Conservation (phyloP, 176 grass and related monocot genomes). For the Panicum miliaceum region DNA sequence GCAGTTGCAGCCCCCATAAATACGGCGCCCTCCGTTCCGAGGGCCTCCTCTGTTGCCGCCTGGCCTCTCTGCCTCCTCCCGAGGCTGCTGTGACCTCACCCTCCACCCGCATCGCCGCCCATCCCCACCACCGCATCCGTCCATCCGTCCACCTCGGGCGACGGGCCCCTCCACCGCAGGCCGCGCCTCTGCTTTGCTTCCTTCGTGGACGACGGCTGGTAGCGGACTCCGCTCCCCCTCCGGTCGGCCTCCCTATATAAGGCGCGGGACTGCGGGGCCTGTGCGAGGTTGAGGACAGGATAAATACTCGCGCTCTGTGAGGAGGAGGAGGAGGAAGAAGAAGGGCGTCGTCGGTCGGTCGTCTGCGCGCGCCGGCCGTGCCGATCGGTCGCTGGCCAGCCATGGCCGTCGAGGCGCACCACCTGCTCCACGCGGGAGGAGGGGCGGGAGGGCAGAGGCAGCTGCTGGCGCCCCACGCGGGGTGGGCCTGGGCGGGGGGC, state of each 20-base stretch:
- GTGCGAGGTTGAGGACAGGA: neutral
- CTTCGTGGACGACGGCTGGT: neutral
- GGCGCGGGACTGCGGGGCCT: neutral
- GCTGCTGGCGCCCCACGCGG: neutral
- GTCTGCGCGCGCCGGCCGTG: neutral
- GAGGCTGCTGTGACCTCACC: slow-evolving; percentile 12
- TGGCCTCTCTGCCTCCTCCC: neutral
- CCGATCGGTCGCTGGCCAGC: neutral
- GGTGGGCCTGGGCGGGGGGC: neutral
- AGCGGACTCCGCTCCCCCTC: too few relatives aligned
- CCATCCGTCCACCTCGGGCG: neutral
- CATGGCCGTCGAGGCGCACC: slow-evolving; percentile 74
- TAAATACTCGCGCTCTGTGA: neutral
- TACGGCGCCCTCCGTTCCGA: slow-evolving; percentile 19
- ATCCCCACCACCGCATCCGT: neutral
- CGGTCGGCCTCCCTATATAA: slow-evolving; percentile 1
- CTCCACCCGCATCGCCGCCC: slow-evolving; percentile 30
- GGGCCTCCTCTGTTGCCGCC: neutral
- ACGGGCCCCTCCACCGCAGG: neutral
- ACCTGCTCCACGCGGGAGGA: slow-evolving; percentile 34
- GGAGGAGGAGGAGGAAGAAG: too few relatives aligned
- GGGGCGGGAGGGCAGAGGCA: neutral
- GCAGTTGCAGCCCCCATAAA: slow-evolving; percentile 24
- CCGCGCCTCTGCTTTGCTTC: neutral
- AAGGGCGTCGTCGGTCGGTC: too few relatives aligned